These are phyloP conservation scores for Chaetoceros muelleri DNA, from an alignment of 108 stramenopile species.

Conservation along the genomic window DNA sequence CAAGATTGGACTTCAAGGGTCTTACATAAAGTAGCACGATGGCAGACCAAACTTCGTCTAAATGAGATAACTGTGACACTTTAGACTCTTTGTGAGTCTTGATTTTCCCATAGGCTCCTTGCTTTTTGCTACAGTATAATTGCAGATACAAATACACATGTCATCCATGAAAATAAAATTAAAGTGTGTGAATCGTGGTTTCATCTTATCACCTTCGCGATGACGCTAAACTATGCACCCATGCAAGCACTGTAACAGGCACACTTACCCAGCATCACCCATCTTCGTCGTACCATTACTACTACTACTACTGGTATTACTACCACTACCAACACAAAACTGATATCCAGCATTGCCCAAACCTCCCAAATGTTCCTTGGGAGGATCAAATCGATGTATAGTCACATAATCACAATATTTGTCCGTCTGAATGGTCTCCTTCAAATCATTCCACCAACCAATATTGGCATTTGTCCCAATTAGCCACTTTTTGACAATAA, in stretches of 20 bases:
- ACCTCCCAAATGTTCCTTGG: conserved; percentile 74
- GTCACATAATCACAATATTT: conserved; percentile 44
- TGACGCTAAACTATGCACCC: too few relatives aligned
- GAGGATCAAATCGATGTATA: conserved; percentile 84
- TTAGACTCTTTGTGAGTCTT: conserved; percentile 84
- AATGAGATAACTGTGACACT: conserved; percentile 68
- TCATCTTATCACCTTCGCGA: neutral
- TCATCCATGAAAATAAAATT: neutral
- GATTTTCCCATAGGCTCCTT: conserved; percentile 98
- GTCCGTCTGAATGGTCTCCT: conserved; percentile 70
- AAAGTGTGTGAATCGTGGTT: neutral
- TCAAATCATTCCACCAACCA: conserved; percentile 82
- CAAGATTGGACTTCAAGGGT: conserved; percentile 75
- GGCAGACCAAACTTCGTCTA: conserved; percentile 88
- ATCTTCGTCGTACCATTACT: conserved; percentile 8
- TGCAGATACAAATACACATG: neutral
- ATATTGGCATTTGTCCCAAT: conserved; percentile 20
- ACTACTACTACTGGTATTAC: too few relatives aligned
- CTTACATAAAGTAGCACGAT: conserved; percentile 60
- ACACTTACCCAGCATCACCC: conserved; percentile 21
- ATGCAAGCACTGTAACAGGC: neutral
- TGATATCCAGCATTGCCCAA: conserved; percentile 68
- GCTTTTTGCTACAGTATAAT: conserved; percentile 66
- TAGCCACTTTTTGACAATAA: conserved; percentile 78
- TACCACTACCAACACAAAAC: conserved; percentile 25